Conservation (phyloP, 179 eudicot species). For the Patellifolia procumbens region DNA sequence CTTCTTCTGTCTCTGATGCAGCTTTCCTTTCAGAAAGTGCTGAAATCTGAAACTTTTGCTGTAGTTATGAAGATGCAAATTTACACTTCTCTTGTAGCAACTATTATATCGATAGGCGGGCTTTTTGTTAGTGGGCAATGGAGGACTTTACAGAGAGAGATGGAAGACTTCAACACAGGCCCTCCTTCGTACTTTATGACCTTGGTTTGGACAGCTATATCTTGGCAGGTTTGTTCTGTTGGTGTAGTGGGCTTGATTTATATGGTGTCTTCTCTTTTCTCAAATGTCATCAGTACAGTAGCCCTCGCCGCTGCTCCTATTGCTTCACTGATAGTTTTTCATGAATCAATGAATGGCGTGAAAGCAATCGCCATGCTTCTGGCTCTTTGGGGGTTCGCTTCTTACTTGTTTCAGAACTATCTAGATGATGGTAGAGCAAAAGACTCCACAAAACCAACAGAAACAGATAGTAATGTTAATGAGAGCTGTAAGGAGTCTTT, state of each 20-base stretch:
- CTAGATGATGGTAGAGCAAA: slow-evolving; percentile 47
- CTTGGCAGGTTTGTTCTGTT: slow-evolving; percentile 75
- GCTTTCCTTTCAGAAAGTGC: slow-evolving; percentile 63
- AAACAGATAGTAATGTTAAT: neutral
- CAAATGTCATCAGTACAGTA: slow-evolving; percentile 74
- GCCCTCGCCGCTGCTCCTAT: slow-evolving; percentile 71
- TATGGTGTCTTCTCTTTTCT: slow-evolving; percentile 79
- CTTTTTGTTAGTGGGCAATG: slow-evolving; percentile 83
- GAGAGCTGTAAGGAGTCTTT: slow-evolving; percentile 18
- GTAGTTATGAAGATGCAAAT: slow-evolving; percentile 79
- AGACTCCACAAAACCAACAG: neutral
- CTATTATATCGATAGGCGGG: slow-evolving; percentile 49
- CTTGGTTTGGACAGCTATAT: slow-evolving; percentile 68
- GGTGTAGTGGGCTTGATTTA: slow-evolving; percentile 82
- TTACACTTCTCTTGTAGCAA: slow-evolving; percentile 64
- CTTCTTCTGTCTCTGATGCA: slow-evolving; percentile 81
- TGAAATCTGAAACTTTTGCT: slow-evolving; percentile 62
- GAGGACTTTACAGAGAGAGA: slow-evolving; percentile 53
- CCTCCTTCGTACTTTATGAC: slow-evolving; percentile 68
- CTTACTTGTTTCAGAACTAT: slow-evolving; percentile 81
- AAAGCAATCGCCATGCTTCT: slow-evolving; percentile 71
- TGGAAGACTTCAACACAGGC: slow-evolving; percentile 58
- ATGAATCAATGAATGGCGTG: slow-evolving; percentile 67
- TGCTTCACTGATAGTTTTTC: slow-evolving; percentile 64
- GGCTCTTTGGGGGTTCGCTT: slow-evolving; percentile 75